A percentile compares a stretch with the other conserved stretches of the same genome.
phyloP scores from a whole-genome alignment of 768 basidiomycete genomes.

The Amanita jacksonii region DNA sequence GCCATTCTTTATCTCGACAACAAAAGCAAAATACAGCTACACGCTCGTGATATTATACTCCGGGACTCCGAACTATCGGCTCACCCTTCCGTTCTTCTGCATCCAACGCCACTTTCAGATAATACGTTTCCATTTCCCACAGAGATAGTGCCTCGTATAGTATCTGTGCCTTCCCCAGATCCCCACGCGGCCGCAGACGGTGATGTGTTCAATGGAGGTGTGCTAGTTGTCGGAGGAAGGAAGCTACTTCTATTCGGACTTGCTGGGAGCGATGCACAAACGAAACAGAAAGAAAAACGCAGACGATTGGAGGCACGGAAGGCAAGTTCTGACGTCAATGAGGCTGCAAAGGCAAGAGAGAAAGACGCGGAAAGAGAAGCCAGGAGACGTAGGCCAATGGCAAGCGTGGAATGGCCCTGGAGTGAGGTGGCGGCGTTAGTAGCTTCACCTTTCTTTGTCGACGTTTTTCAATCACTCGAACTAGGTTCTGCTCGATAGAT shows the following conservation, averaged over 20 bases:
- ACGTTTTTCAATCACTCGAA: slow-evolving; percentile 4
- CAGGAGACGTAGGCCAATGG: slow-evolving; percentile 44
- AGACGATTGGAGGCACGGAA: slow-evolving; percentile 44
- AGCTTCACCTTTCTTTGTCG: neutral
- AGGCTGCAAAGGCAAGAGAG: slow-evolving; percentile 35
- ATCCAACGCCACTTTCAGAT: slow-evolving; percentile 41
- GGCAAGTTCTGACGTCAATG: slow-evolving; percentile 31
- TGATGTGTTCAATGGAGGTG: slow-evolving; percentile 44
- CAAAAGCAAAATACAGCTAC: slow-evolving; percentile 49
- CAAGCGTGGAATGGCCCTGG: slow-evolving; percentile 68
- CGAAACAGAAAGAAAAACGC: slow-evolving; percentile 46
- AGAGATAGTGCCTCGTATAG: slow-evolving; percentile 30
- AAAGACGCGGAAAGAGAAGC: slow-evolving; percentile 50
- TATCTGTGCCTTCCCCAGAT: slow-evolving; percentile 26
- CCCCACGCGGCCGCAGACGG: slow-evolving; percentile 22
- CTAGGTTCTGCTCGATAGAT: slow-evolving; percentile 46
- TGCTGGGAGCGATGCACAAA: slow-evolving; percentile 34
- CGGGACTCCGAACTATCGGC: slow-evolving; percentile 42
- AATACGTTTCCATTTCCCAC: slow-evolving; percentile 36
- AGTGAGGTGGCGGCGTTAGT: slow-evolving; percentile 60
- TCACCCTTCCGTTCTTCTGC: slow-evolving; percentile 36
- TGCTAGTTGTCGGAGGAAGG: slow-evolving; percentile 61
- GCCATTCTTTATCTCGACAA: slow-evolving; percentile 65
- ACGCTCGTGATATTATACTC: slow-evolving; percentile 45
- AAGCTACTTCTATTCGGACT: slow-evolving; percentile 57